Percentiles rank a stretch among this genome's conserved stretches.
phyloP scores from a whole-genome alignment of 2,329 filamentous ascomycete species.

The Chaetomiaceae sp. region DNA sequence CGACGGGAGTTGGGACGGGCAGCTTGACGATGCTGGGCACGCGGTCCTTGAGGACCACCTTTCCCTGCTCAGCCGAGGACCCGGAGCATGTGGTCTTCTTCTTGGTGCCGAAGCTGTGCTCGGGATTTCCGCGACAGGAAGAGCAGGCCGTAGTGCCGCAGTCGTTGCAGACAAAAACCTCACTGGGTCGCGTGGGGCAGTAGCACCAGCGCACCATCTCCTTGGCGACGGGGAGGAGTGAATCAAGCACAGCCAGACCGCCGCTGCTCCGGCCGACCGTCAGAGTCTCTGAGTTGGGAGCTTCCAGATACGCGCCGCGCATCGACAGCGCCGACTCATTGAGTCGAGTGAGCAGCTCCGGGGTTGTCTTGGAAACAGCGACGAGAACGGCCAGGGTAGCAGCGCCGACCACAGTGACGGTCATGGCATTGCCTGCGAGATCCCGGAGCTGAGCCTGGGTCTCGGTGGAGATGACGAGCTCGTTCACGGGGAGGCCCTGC shows the following conservation, averaged over 20 bases:
- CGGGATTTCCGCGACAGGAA: slow-evolving; percentile 38
- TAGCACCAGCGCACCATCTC: slow-evolving; percentile 17
- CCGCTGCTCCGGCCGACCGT: background rate
- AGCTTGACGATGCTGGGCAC: background rate
- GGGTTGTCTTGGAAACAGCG: slow-evolving; percentile 12
- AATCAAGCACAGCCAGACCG: background rate
- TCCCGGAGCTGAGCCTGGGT: slow-evolving; percentile 59
- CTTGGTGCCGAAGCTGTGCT: slow-evolving; percentile 28
- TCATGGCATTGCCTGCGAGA: slow-evolving; percentile 78
- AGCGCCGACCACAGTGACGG: slow-evolving; percentile 64
- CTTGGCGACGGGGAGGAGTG: background rate
- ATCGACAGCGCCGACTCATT: background rate
- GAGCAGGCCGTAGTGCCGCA: slow-evolving; percentile 37
- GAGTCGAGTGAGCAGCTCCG: background rate
- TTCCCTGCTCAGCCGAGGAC: slow-evolving; percentile 9
- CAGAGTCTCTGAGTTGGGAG: background rate
- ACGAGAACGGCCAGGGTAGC: slow-evolving; percentile 58
- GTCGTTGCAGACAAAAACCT: slow-evolving; percentile 33
- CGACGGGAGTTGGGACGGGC: background rate
- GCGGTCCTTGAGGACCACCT: slow-evolving; percentile 6
- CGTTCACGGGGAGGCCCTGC: slow-evolving; percentile 64
- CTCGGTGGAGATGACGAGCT: slow-evolving; percentile 61
- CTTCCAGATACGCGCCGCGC: background rate
- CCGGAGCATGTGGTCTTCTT: background rate
- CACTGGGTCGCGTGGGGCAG: slow-evolving; percentile 23